Evolutionary conservation across 768 basidiomycete species (phyloP).

Genomic region (Mycena galericulata): DNA sequence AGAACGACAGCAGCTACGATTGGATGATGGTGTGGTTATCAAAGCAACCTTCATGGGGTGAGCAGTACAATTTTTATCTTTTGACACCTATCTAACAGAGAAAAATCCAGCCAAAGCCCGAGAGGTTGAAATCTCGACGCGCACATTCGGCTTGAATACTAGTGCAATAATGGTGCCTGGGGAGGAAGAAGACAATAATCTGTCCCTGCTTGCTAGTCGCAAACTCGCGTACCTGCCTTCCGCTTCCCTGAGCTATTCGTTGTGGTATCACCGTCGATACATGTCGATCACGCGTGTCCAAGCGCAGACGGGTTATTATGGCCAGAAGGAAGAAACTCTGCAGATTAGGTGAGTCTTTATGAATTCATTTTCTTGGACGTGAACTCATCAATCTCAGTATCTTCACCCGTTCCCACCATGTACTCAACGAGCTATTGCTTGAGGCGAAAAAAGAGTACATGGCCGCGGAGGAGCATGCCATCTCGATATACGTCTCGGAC

Average conservation of each 20-base stretch:
- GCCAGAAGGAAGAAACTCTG: conserved; percentile 52
- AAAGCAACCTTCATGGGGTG: conserved; percentile 69
- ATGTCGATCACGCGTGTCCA: conserved; percentile 53
- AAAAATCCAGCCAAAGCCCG: conserved; percentile 51
- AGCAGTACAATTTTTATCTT: not conserved
- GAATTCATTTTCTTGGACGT: not conserved
- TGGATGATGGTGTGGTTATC: conserved; percentile 83
- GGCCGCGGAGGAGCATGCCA: conserved; percentile 61
- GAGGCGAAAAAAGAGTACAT: conserved; percentile 66
- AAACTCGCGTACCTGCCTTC: conserved; percentile 60
- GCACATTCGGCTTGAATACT: conserved; percentile 49
- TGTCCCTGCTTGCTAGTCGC: conserved; percentile 40
- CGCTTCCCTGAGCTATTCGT: conserved; percentile 49
- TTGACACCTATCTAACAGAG: conserved; percentile 33
- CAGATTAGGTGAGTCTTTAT: conserved; percentile 53
- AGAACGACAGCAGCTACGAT: conserved; percentile 68
- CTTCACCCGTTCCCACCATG: conserved; percentile 55
- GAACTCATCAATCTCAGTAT: conserved; percentile 55
- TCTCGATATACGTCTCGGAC: conserved; percentile 66
- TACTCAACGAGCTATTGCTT: conserved; percentile 64
- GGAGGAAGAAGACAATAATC: conserved; percentile 47
- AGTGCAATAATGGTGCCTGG: conserved; percentile 50
- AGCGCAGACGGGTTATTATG: conserved; percentile 48
- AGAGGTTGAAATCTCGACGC: conserved; percentile 64
- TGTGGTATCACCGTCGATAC: conserved; percentile 65